Percentiles rank a stretch among this genome's conserved stretches.
phyloP scores from a whole-genome alignment of 1,284 basidiomycete genomes.

The Cutaneotrichosporon sp. region DNA sequence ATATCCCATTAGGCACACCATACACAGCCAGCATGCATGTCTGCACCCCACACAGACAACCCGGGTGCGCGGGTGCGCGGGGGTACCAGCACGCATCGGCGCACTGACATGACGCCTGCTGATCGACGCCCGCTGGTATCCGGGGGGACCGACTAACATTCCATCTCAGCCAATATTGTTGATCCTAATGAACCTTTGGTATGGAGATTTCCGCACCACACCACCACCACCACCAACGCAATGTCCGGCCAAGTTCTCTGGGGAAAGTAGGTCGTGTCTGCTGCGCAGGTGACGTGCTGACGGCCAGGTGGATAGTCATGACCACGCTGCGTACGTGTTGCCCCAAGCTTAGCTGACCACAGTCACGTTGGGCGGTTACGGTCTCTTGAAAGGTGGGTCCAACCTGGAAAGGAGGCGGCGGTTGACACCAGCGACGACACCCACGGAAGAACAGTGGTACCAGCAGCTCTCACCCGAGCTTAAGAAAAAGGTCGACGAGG shows the following conservation, averaged over 20 bases:
- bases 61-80: too few species aligned
- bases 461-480: slow-evolving; percentile 42
- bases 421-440: slow-evolving; percentile 29
- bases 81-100: too few species aligned
- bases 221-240: neutral
- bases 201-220: too few species aligned
- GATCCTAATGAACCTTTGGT: too few species aligned
- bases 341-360: neutral
- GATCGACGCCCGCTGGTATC: too few species aligned
- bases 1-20: too few species aligned
- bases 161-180: too few species aligned
- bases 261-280: slow-evolving; percentile 28
- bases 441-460: slow-evolving; percentile 44
- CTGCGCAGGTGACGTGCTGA: neutral
- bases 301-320: slow-evolving; percentile 28
- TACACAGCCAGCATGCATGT: too few species aligned
- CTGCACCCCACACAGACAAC: too few species aligned
- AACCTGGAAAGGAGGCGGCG: neutral
- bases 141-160: too few species aligned
- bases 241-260: slow-evolving; percentile 28
- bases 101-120: too few species aligned
- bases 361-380: slow-evolving; percentile 16
- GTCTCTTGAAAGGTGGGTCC: slow-evolving; percentile 8
- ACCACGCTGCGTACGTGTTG: slow-evolving; percentile 25
- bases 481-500: slow-evolving; percentile 41